phyloP scores from a whole-genome alignment of 305 asterid genomes.

The Fraxinus paxiana region DNA sequence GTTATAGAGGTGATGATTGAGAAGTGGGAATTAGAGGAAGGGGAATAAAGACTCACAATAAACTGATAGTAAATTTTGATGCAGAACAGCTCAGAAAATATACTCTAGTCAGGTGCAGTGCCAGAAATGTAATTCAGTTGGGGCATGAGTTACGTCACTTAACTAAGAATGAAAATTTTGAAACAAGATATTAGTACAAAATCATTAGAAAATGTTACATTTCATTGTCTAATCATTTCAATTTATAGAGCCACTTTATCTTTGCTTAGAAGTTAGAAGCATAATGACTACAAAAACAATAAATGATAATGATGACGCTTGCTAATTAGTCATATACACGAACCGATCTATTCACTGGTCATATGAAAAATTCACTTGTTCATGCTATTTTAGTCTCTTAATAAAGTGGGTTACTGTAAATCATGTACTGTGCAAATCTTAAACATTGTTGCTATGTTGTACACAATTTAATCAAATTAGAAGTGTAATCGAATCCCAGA shows the following conservation, averaged over 20 bases:
- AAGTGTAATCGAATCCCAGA: background rate
- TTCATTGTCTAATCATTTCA: background rate
- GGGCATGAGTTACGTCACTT: background rate
- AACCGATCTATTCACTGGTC: background rate
- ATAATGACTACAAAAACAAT: background rate
- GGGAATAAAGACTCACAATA: background rate
- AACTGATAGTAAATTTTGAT: background rate
- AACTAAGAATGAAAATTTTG: background rate
- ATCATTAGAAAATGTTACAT: background rate
- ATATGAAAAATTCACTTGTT: background rate
- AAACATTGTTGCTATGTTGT: background rate
- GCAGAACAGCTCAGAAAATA: background rate
- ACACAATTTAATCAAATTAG: background rate
- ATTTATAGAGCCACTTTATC: background rate
- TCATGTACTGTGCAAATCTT: background rate
- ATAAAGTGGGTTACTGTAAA: background rate
- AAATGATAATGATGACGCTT: background rate
- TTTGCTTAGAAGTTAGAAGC: conserved; percentile 11
- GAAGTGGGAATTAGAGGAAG: background rate
- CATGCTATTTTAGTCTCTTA: background rate
- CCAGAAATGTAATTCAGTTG: background rate
- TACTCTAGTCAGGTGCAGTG: background rate
- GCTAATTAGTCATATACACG: background rate
- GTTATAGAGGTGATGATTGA: background rate
- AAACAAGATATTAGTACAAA: background rate